Evolutionary conservation across 768 basidiomycete genomes (phyloP).

Genomic region (Leccinum barrowsii): DNA sequence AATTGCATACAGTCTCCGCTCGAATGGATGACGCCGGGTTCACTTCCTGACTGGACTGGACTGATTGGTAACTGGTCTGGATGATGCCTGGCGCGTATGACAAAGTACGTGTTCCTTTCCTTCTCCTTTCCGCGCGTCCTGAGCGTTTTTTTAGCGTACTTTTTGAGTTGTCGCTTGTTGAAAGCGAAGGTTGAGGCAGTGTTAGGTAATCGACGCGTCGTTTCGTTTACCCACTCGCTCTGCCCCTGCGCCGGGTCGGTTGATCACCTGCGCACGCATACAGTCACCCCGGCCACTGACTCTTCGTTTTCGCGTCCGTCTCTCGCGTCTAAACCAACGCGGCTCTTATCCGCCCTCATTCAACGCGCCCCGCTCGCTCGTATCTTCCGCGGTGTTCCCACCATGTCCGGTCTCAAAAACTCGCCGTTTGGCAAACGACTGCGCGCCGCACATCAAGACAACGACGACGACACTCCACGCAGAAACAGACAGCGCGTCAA

Average conservation of each 20-base stretch:
- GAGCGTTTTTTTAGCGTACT: conserved; percentile 6
- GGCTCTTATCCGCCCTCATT: conserved; percentile 1
- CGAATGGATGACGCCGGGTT: not conserved
- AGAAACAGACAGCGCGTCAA: conserved; percentile 51
- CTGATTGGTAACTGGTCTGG: conserved; percentile 13
- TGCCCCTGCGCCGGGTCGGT: conserved; percentile 25
- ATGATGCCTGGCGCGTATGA: not conserved
- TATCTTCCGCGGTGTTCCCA: not conserved
- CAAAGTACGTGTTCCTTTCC: not conserved
- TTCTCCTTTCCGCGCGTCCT: not conserved
- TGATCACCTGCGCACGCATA: conserved; percentile 1
- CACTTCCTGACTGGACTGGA: conserved; percentile 5
- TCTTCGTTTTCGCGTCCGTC: not conserved
- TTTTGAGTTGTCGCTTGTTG: conserved; percentile 22
- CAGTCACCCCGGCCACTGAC: not conserved
- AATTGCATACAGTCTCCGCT: conserved; percentile 13
- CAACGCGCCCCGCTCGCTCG: not conserved
- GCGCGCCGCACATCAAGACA: conserved; percentile 64
- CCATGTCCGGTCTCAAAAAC: conserved; percentile 77
- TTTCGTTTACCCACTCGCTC: conserved; percentile 18
- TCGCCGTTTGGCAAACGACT: conserved; percentile 82
- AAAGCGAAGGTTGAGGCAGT: conserved; percentile 6
- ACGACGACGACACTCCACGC: conserved; percentile 49
- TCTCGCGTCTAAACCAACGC: not conserved
- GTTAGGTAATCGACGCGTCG: conserved; percentile 35